These are phyloP conservation scores for Plantago elongata DNA, from an alignment of 257 asterid genomes.

Conservation along the genomic window DNA sequence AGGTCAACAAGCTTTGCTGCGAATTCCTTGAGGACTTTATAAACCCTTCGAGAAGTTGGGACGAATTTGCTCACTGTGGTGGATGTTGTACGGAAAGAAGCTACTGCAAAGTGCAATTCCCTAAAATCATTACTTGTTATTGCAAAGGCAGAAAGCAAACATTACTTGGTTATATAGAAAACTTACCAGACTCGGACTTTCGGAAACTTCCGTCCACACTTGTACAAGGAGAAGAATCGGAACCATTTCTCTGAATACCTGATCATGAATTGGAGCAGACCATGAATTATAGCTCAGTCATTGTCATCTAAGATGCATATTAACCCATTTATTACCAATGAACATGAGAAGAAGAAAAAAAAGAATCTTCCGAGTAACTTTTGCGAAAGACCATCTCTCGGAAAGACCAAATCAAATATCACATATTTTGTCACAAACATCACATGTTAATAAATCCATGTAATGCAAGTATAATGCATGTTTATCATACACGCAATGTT, in stretches of 20 bases:
- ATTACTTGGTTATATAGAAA: background rate
- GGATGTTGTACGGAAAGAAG: slow-evolving; percentile 41
- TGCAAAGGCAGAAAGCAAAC: background rate
- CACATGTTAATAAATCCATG: too few relatives aligned
- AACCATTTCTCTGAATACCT: slow-evolving; percentile 50
- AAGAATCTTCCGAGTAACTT: too few relatives aligned
- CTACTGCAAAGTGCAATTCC: slow-evolving; percentile 29
- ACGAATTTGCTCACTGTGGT: slow-evolving; percentile 47
- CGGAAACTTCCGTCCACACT: slow-evolving; percentile 68
- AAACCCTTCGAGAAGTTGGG: slow-evolving; percentile 57
- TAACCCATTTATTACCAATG: background rate
- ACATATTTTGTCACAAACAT: too few relatives aligned
- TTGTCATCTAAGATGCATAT: background rate
- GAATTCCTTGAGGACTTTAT: slow-evolving; percentile 60
- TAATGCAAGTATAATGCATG: too few relatives aligned
- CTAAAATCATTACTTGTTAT: slow-evolving; percentile 7
- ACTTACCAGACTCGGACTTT: slow-evolving; percentile 53
- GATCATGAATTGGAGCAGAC: background rate
- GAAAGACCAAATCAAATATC: too few relatives aligned
- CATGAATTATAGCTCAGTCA: background rate
- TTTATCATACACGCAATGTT: too few relatives aligned
- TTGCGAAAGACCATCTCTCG: too few relatives aligned
- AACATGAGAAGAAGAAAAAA: background rate
- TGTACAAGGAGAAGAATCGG: slow-evolving; percentile 54
- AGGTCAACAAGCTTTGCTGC: slow-evolving; percentile 49